Percentiles rank a stretch among this genome's conserved stretches.
Evolutionary conservation across 2,329 filamentous ascomycete genomes (phyloP).

Genomic region (Alternaria postmessia): DNA sequence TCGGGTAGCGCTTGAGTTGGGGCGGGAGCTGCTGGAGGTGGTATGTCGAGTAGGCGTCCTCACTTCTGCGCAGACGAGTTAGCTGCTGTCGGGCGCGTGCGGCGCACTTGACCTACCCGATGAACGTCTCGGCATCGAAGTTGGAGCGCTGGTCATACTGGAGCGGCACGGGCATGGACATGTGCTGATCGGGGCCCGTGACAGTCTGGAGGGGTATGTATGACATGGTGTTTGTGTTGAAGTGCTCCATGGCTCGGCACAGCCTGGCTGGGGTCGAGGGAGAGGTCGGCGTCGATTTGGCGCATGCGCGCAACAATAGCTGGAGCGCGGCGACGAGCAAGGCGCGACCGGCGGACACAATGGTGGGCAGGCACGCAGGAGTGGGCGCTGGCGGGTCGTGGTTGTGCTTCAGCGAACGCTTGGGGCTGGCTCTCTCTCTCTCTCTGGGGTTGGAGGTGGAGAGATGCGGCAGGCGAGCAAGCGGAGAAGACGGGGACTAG

Average conservation of each 20-base stretch:
- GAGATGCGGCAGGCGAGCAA: slow-evolving; percentile 14
- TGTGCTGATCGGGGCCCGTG: slow-evolving; percentile 52
- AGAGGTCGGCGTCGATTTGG: slow-evolving; percentile 23
- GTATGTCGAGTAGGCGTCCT: slow-evolving; percentile 59
- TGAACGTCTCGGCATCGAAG: slow-evolving; percentile 68
- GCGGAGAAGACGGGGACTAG: slow-evolving; percentile 12
- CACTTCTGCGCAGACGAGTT: slow-evolving; percentile 54
- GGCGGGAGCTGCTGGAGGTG: slow-evolving; percentile 52
- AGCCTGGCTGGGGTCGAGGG: slow-evolving; percentile 31
- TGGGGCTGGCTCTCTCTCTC: background rate
- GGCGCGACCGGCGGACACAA: slow-evolving; percentile 4
- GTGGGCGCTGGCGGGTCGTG: slow-evolving; percentile 12
- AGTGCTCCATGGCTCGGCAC: slow-evolving; percentile 59
- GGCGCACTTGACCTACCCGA: slow-evolving; percentile 58
- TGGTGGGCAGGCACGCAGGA: slow-evolving; percentile 7
- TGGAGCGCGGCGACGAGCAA: slow-evolving; percentile 9
- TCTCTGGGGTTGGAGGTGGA: slow-evolving; percentile 20
- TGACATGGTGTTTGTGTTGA: slow-evolving; percentile 69
- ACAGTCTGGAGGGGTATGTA: slow-evolving; percentile 66
- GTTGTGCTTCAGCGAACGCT: slow-evolving; percentile 6
- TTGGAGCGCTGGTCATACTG: slow-evolving; percentile 66
- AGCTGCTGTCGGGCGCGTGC: slow-evolving; percentile 29
- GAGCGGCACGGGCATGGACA: slow-evolving; percentile 55
- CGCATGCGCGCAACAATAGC: slow-evolving; percentile 42
- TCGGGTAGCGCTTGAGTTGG: slow-evolving; percentile 60